These are phyloP conservation scores for Pestalotiopsis sp. DNA, from an alignment of 2,329 filamentous ascomycete genomes.

Conservation along the genomic window DNA sequence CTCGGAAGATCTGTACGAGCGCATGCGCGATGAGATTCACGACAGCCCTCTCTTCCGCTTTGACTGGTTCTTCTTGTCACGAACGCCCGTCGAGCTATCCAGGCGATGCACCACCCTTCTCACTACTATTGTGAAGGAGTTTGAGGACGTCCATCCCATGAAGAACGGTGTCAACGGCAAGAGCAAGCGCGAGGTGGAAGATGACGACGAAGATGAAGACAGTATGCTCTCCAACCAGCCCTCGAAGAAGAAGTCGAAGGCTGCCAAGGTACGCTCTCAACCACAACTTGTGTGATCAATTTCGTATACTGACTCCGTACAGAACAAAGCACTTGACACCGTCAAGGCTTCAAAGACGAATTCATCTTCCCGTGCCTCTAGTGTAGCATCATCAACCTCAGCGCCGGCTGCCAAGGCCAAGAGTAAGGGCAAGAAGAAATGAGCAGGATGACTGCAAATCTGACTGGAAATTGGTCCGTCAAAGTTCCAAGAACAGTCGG, in stretches of 20 bases:
- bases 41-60: slow-evolving; percentile 95
- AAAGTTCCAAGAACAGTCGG: background rate
- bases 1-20: slow-evolving; percentile 85
- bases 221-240: slow-evolving; percentile 78
- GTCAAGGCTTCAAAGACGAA: slow-evolving; percentile 81
- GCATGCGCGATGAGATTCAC: slow-evolving; percentile 95
- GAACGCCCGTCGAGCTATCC: slow-evolving; percentile 89
- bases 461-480: background rate
- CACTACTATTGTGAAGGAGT: slow-evolving; percentile 92
- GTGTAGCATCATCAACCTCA: slow-evolving; percentile 77
- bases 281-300: slow-evolving; percentile 4
- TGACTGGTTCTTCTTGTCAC: slow-evolving; percentile 98
- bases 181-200: slow-evolving; percentile 74
- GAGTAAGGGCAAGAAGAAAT: slow-evolving; percentile 58
- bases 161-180: slow-evolving; percentile 69
- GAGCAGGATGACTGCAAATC: slow-evolving; percentile 6
- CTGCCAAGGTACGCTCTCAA: slow-evolving; percentile 71
- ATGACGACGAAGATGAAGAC: slow-evolving; percentile 84
- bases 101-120: slow-evolving; percentile 92
- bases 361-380: slow-evolving; percentile 84
- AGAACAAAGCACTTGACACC: slow-evolving; percentile 94
- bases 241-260: slow-evolving; percentile 94
- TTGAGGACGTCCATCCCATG: slow-evolving; percentile 67
- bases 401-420: slow-evolving; percentile 45
- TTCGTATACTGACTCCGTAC: slow-evolving; percentile 22